Conservation (phyloP, 257 asterid genomes). For the Sherardia arvensis region DNA sequence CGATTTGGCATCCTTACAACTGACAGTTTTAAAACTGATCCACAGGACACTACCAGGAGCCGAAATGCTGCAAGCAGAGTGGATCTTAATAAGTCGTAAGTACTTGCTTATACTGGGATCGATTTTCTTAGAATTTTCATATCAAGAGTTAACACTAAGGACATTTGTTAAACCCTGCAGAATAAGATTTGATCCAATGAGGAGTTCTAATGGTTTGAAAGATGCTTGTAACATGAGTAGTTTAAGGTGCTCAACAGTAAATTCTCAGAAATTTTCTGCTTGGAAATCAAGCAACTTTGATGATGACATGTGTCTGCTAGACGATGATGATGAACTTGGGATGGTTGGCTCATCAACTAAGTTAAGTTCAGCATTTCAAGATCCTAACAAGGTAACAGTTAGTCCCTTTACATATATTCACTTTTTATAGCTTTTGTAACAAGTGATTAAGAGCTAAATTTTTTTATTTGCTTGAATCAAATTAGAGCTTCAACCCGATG, state of each 20-base stretch:
- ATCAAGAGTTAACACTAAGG: conserved; percentile 6
- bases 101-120: conserved; percentile 9
- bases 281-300: conserved; percentile 71
- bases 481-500: conserved; percentile 88
- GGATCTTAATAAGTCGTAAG: conserved; percentile 66
- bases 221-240: conserved; percentile 38
- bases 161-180: conserved; percentile 35
- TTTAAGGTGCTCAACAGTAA: conserved; percentile 44
- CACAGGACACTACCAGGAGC: conserved; percentile 50
- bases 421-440: conserved; percentile 3
- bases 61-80: conserved; percentile 34
- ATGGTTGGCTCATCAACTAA: conserved; percentile 53
- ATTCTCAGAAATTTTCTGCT: conserved; percentile 42
- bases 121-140: not conserved
- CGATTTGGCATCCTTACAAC: conserved; percentile 5
- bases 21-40: conserved; percentile 15
- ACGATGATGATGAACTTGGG: conserved; percentile 48
- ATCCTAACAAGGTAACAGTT: conserved; percentile 57
- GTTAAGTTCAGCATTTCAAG: conserved; percentile 35
- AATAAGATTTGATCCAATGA: conserved; percentile 43
- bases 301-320: conserved; percentile 87
- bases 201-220: conserved; percentile 57
- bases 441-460: conserved; percentile 2
- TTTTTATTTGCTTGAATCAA: conserved; percentile 4
- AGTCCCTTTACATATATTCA: conserved; percentile 11